Conservation (phyloP, 805 yeast genomes). For the Saccharomycopsis sp. region DNA sequence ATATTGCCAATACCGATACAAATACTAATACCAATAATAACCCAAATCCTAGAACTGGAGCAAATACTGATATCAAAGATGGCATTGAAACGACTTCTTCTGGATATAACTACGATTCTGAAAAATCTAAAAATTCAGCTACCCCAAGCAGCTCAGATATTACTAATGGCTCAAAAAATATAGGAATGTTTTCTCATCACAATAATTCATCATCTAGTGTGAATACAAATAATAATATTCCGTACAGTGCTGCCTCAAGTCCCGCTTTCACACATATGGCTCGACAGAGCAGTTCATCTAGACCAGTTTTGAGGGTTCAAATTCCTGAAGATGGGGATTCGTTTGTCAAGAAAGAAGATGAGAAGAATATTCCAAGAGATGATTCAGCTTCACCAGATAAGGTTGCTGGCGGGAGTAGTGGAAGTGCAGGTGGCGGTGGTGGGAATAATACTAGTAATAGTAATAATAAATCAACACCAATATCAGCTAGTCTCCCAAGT, state of each 20-base stretch:
- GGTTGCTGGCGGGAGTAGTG: neutral
- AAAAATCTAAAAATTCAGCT: neutral
- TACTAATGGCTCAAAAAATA: too few species aligned
- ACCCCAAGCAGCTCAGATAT: neutral
- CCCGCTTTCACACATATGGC: conserved; percentile 22
- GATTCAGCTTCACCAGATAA: neutral
- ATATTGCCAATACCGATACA: neutral
- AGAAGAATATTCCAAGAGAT: neutral
- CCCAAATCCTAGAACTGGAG: neutral
- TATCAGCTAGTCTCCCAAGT: conserved; percentile 29
- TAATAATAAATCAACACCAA: conserved; percentile 27
- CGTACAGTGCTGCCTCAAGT: conserved; percentile 22
- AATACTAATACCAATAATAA: neutral
- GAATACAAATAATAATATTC: conserved; percentile 15
- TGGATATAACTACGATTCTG: neutral
- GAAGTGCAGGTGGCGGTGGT: neutral
- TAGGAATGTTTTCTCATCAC: too few species aligned
- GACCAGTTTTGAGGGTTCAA: conserved; percentile 59
- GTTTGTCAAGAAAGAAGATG: conserved; percentile 3
- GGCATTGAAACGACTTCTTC: neutral
- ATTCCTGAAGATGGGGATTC: conserved; percentile 44
- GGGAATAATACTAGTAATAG: conserved; percentile 12
- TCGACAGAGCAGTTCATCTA: conserved; percentile 25
- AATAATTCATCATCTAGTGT: neutral
- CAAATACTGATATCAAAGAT: too few species aligned